Base-by-base conservation (phyloP, 2,329 filamentous ascomycete genomes). In the Xylariaceae sp. region DNA sequence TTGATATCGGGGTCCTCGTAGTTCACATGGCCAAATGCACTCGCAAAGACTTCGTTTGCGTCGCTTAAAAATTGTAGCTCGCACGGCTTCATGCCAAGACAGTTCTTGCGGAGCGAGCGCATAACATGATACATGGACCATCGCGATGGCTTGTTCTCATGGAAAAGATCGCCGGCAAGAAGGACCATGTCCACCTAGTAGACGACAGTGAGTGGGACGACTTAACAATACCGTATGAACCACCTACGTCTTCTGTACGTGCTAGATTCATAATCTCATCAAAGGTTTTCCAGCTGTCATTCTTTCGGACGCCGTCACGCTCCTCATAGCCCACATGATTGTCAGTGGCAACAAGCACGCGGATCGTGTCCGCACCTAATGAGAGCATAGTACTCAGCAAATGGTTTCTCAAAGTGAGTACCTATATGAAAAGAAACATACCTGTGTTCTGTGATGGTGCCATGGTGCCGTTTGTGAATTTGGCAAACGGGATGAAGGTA, bases 1-100 rank as follows among this genome's bases (percentile, higher is more conserved):
- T 98, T 98, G 67, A 98, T 96, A 58, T 98, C 89, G 20, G 88
- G 82, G 60, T 98, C 93, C 67, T 97, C 90, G 67, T 98, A 98
- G 67, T 98, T 98, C 67, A 95, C 92, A 64, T 96, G 87, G 40
- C 89, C 85, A 62, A 96, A 95, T 0, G 89, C 84, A 6, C 87
- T 87, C 50, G 89, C 85, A 58, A 98, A 96, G 52, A 92, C 88
- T 59, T 95, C 87, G 55, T 84, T 89, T 6, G 88, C 89, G 66
- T 98, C 93, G 62, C 90, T 95, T 36, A 98, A 76, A 67, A 97
- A 90, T 66, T 98, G 88, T 49, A 98, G 76, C 65, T 95, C 88
- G 64, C 92, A 97, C 0, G 93, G 93, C 62, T 94, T 96, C 70
- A 95, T 88, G 27, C 94, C 93, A 5, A 94, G 80, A 62, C 93